phyloP scores from a whole-genome alignment of 2,329 filamentous ascomycete genomes.

The Nemania sp. region DNA sequence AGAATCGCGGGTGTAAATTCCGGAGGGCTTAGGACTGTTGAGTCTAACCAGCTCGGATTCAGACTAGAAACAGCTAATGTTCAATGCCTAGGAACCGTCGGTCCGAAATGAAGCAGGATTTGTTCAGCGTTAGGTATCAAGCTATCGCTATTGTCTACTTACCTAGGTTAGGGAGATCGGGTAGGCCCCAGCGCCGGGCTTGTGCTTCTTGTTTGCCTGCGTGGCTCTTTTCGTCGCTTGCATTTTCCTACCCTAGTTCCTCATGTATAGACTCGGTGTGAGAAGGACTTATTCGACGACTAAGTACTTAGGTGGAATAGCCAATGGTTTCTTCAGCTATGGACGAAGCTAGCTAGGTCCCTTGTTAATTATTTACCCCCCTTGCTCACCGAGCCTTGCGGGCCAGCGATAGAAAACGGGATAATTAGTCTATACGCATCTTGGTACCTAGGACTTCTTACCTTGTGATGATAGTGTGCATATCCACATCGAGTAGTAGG shows the following conservation, averaged over 20 bases:
- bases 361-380: conserved; percentile 11
- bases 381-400: conserved; percentile 13
- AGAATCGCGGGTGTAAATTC: conserved; percentile 10
- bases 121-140: neutral
- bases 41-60: neutral
- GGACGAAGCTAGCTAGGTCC: neutral
- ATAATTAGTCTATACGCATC: conserved; percentile 23
- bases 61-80: neutral
- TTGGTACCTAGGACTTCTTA: neutral
- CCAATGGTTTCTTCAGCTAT: neutral
- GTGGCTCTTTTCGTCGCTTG: conserved; percentile 2
- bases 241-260: neutral
- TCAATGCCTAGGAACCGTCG: conserved; percentile 21
- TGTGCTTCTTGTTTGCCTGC: neutral
- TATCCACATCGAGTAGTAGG: no score
- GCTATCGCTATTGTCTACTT: neutral
- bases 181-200: neutral
- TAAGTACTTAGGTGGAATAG: conserved; percentile 2
- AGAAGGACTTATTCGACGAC: neutral
- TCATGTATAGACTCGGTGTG: neutral
- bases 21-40: neutral
- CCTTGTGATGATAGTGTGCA: conserved; percentile 1
- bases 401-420: conserved; percentile 9
- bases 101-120: conserved; percentile 31
- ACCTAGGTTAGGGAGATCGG: neutral